phyloP scores from a whole-genome alignment of 2,329 filamentous ascomycete species.

The Neocatenulostroma microsporum region DNA sequence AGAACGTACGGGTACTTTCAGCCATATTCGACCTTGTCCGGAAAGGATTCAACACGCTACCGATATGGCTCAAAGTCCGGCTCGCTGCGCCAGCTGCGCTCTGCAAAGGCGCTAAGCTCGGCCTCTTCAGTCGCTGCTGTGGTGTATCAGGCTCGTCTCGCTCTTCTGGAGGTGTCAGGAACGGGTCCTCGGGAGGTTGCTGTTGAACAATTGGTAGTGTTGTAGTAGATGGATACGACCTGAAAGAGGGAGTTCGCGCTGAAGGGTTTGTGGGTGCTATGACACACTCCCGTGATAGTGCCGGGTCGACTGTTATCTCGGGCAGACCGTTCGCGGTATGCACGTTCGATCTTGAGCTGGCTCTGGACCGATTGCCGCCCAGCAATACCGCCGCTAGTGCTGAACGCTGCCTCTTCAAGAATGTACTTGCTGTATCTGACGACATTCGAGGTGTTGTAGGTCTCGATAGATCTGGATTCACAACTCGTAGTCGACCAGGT shows the following conservation, averaged over 20 bases:
- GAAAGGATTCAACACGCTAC: constrained; percentile 11
- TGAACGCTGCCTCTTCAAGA: constrained; percentile 18
- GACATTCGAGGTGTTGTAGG: constrained; percentile 17
- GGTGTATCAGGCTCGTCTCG: constrained; percentile 1
- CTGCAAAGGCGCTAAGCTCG: constrained; percentile 12
- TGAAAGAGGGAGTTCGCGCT: constrained; percentile 17
- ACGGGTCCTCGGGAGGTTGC: constrained; percentile 22
- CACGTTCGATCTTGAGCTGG: constrained; percentile 7
- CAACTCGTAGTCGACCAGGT: constrained; percentile 23
- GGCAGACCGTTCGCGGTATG: constrained; percentile 7
- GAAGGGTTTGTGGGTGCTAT: constrained; percentile 11
- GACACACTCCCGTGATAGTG: constrained; percentile 19
- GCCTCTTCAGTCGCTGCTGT: constrained; percentile 5
- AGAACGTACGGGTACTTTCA: no score
- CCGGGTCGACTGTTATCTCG: constrained; percentile 15
- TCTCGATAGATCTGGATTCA: constrained; percentile 26
- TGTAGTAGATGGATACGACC: constrained; percentile 19
- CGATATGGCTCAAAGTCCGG: constrained; percentile 13
- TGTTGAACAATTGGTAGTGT: constrained; percentile 17
- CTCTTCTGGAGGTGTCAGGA: constrained; percentile 16
- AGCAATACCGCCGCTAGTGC: constrained; percentile 12
- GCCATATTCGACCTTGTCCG: constrained; percentile 3
- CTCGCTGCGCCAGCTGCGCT: constrained; percentile 12
- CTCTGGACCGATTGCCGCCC: constrained; percentile 11
- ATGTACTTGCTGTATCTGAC: constrained; percentile 14